Evolutionary conservation across 371 early-diverging fungal species (phyloP).

Genomic region (Chytridium lagenaria): DNA sequence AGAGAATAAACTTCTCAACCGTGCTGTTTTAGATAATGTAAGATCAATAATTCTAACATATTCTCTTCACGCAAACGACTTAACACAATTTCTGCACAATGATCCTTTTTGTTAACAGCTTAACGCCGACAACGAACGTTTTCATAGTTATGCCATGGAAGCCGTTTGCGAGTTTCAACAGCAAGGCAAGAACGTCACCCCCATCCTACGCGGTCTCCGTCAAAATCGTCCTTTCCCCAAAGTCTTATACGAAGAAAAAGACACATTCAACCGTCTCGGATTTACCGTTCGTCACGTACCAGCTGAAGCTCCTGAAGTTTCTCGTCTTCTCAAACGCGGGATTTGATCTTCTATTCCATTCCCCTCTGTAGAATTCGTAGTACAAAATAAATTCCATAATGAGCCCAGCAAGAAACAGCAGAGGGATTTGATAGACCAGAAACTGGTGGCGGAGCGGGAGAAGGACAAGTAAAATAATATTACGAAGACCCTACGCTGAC

Average conservation of each 20-base stretch:
- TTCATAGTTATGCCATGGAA: slow-evolving; percentile 38
- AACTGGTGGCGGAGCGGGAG: slow-evolving; percentile 45
- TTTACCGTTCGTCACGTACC: slow-evolving; percentile 28
- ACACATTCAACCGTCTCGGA: slow-evolving; percentile 32
- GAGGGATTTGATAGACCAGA: slow-evolving; percentile 39
- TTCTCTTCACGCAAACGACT: too few relatives aligned
- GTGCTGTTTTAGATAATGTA: background rate
- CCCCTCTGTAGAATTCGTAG: too few relatives aligned
- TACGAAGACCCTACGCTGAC: background rate
- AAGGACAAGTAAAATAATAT: slow-evolving; percentile 42
- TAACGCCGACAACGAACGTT: slow-evolving; percentile 34
- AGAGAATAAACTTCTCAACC: background rate
- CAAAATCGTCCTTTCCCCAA: slow-evolving; percentile 17
- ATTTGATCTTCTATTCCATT: too few relatives aligned
- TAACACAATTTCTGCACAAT: too few relatives aligned
- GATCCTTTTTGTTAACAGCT: too few relatives aligned
- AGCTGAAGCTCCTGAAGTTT: background rate
- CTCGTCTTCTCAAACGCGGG: background rate
- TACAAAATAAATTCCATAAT: too few relatives aligned
- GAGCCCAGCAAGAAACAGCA: slow-evolving; percentile 12
- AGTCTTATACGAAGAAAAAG: background rate
- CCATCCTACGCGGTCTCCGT: slow-evolving; percentile 36
- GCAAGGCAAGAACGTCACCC: slow-evolving; percentile 42
- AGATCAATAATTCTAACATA: background rate
- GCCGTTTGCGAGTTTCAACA: slow-evolving; percentile 38